Percentiles rank a stretch among this genome's conserved stretches.
Conservation (phyloP, 441 rosid genomes). For the Macaranga tanarius region DNA sequence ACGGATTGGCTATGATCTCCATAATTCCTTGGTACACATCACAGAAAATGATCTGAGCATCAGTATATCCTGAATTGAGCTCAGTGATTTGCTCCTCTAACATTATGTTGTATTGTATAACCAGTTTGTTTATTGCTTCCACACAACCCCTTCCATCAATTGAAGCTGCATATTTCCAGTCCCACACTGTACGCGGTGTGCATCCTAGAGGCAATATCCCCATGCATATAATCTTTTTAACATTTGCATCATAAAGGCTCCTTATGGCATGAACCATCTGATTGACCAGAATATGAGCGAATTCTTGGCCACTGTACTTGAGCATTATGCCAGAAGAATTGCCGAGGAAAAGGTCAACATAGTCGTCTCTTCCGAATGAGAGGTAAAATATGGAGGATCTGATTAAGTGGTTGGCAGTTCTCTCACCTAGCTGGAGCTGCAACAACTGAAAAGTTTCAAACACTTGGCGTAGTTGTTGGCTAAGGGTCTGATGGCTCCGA, state of each 20-base stretch:
- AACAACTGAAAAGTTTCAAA: slow-evolving; percentile 57
- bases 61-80: slow-evolving; percentile 42
- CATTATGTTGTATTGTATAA: slow-evolving; percentile 46
- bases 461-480: slow-evolving; percentile 60
- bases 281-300: slow-evolving; percentile 45
- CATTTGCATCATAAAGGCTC: slow-evolving; percentile 46
- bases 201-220: slow-evolving; percentile 67
- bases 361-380: slow-evolving; percentile 69
- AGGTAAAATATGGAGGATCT: slow-evolving; percentile 58
- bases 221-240: slow-evolving; percentile 43
- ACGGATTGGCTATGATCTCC: slow-evolving; percentile 43
- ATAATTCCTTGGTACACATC: slow-evolving; percentile 48
- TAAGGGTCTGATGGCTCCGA: slow-evolving; percentile 51
- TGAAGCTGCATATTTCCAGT: slow-evolving; percentile 34
- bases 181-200: slow-evolving; percentile 43
- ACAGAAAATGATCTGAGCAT: slow-evolving; percentile 46
- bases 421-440: slow-evolving; percentile 43
- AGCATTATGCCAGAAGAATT: slow-evolving; percentile 41
- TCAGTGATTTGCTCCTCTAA: slow-evolving; percentile 37
- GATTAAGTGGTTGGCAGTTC: slow-evolving; percentile 29
- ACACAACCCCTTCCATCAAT: slow-evolving; percentile 32
- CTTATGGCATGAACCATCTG: slow-evolving; percentile 50
- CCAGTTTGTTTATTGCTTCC: slow-evolving; percentile 46
- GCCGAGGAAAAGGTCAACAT: slow-evolving; percentile 47
- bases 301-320: slow-evolving; percentile 45